Percentiles rank a stretch among this genome's conserved stretches.
Evolutionary conservation across 495 filamentous ascomycete species (phyloP).

Genomic region (Aspergillus bertholletiae): DNA sequence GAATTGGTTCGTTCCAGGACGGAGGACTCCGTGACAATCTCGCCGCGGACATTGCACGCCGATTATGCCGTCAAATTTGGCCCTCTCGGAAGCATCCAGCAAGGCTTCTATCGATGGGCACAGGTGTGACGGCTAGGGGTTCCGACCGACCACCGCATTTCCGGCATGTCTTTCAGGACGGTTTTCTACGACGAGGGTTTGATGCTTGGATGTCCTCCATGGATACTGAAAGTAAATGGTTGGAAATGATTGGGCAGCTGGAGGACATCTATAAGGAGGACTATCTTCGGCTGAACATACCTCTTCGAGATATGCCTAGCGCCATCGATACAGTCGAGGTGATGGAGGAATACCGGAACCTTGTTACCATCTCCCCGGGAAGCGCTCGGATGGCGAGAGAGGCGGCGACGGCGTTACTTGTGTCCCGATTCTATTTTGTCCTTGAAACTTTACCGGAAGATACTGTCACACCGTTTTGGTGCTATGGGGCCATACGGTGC

Average conservation of each 20-base stretch:
- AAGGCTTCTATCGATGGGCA: conserved; percentile 18
- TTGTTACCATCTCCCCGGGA: conserved; percentile 15
- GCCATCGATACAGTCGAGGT: conserved; percentile 13
- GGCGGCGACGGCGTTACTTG: conserved; percentile 14
- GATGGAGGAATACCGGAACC: conserved; percentile 22
- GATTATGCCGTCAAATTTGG: conserved; percentile 19
- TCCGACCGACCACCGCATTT: conserved; percentile 12
- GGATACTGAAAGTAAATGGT: conserved; percentile 17
- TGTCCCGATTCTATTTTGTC: conserved; percentile 19
- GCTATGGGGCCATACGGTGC: conserved; percentile 15
- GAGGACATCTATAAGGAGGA: conserved; percentile 2
- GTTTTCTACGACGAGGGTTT: conserved; percentile 19
- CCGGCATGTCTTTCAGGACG: conserved; percentile 18
- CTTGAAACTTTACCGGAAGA: conserved; percentile 5
- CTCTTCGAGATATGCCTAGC: conserved; percentile 10
- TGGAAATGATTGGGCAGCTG: conserved; percentile 9
- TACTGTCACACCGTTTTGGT: conserved; percentile 11
- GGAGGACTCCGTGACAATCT: conserved; percentile 24
- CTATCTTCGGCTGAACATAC: conserved; percentile 11
- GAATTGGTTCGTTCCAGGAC: conserved; percentile 22
- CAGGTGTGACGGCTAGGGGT: conserved; percentile 2
- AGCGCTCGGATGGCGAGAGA: conserved; percentile 15
- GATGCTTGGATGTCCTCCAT: conserved; percentile 23
- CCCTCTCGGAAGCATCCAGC: conserved; percentile 2
- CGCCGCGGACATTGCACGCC: conserved; percentile 15